Evolutionary conservation across 2,329 filamentous ascomycete species (phyloP).

Genomic region (Alternaria solani): DNA sequence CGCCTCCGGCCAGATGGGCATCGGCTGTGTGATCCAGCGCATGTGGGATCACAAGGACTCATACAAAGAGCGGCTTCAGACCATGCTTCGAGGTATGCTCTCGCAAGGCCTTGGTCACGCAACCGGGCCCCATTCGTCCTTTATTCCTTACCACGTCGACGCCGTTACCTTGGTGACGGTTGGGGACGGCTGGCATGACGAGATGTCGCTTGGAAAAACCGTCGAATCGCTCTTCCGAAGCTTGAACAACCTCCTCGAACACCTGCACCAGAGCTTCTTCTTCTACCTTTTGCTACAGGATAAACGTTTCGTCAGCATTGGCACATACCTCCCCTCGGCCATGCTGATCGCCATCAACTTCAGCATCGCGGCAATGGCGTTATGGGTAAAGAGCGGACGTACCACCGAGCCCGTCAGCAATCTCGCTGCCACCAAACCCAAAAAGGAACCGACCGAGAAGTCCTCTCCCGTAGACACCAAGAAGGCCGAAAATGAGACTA

Average conservation of each 20-base stretch:
- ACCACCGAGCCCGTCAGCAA: conserved; percentile 28
- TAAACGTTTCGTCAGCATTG: conserved; percentile 95
- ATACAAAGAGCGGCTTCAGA: conserved; percentile 83
- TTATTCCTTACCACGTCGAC: conserved; percentile 97
- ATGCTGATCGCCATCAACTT: conserved; percentile 96
- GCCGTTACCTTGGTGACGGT: conserved; percentile 92
- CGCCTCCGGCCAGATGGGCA: conserved; percentile 89
- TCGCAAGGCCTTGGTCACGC: conserved; percentile 89
- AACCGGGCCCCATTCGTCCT: conserved; percentile 90
- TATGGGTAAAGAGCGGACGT: conserved; percentile 89
- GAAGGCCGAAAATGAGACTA: background rate
- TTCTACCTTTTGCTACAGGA: conserved; percentile 95
- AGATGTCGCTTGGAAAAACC: conserved; percentile 91
- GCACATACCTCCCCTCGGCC: conserved; percentile 95
- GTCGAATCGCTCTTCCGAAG: conserved; percentile 92
- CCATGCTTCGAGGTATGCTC: conserved; percentile 91
- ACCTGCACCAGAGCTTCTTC: conserved; percentile 98
- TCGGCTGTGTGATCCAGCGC: conserved; percentile 81
- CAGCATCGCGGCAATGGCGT: conserved; percentile 89
- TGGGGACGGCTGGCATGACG: conserved; percentile 93
- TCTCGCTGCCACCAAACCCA: conserved; percentile 34
- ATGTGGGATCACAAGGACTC: conserved; percentile 80
- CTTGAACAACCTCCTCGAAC: conserved; percentile 94
- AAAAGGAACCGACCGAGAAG: conserved; percentile 51
- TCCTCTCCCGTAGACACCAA: conserved; percentile 61